Evolutionary conservation across 495 filamentous ascomycete genomes (phyloP).

Genomic region (Penicillium angulare): DNA sequence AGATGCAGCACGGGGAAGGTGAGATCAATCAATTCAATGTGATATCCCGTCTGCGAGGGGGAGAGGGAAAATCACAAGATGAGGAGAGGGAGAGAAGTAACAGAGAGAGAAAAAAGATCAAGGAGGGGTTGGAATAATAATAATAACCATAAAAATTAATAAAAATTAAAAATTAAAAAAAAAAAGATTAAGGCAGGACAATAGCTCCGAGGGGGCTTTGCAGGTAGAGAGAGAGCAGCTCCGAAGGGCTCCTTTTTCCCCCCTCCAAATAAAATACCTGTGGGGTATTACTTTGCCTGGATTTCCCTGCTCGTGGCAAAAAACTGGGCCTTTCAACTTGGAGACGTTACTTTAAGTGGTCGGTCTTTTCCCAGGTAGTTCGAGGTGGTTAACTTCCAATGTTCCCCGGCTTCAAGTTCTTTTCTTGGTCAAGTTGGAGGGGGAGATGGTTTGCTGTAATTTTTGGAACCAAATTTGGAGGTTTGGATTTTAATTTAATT

Average conservation of each 20-base stretch:
- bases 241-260: too few relatives aligned
- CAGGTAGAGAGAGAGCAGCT: slow-evolving; percentile 18
- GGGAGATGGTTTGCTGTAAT: too few relatives aligned
- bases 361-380: too few relatives aligned
- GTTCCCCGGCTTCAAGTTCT: too few relatives aligned
- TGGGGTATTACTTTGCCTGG: not conserved
- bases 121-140: slow-evolving; percentile 20
- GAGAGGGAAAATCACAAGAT: slow-evolving; percentile 16
- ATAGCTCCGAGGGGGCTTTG: slow-evolving; percentile 33
- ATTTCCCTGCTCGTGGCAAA: not conserved
- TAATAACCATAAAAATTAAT: too few relatives aligned
- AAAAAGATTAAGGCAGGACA: slow-evolving; percentile 28
- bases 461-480: too few relatives aligned
- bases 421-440: too few relatives aligned
- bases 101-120: too few relatives aligned
- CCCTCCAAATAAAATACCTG: slow-evolving; percentile 6
- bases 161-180: slow-evolving; percentile 27
- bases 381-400: too few relatives aligned
- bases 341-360: too few relatives aligned
- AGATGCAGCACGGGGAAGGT: slow-evolving; percentile 27
- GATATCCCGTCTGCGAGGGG: slow-evolving; percentile 25
- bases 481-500: too few relatives aligned
- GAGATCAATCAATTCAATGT: slow-evolving; percentile 9
- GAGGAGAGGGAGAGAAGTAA: slow-evolving; percentile 15
- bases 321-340: too few relatives aligned